Evolutionary conservation across 2,329 filamentous ascomycete genomes (phyloP).

Genomic region (Scolecobasidium constrictum): DNA sequence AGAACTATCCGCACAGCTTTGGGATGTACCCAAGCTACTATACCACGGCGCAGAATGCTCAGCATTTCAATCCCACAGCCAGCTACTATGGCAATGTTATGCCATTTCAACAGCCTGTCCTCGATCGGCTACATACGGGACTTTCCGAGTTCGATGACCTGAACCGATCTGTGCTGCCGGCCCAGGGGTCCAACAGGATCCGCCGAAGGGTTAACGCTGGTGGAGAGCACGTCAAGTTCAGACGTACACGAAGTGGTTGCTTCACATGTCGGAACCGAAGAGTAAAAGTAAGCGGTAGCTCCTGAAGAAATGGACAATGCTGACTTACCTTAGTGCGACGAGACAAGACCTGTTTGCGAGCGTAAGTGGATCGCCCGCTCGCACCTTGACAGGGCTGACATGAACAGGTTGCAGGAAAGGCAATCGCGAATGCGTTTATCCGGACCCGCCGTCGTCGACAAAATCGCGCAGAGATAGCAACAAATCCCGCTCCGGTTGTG

Average conservation of each 20-base stretch:
- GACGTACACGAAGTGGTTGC: constrained; percentile 86
- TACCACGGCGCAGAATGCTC: constrained; percentile 1
- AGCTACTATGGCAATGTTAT: not conserved
- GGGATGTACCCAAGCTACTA: constrained; percentile 5
- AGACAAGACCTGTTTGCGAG: constrained; percentile 77
- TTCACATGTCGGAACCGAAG: constrained; percentile 82
- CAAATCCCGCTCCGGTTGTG: constrained; percentile 34
- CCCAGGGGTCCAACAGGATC: constrained; percentile 15
- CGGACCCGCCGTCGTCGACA: constrained; percentile 51
- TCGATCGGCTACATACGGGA: not conserved
- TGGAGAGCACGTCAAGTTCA: constrained; percentile 74
- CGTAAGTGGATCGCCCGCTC: constrained; percentile 30
- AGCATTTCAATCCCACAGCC: not conserved
- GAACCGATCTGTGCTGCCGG: constrained; percentile 15
- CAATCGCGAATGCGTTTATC: constrained; percentile 81
- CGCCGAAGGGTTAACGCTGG: constrained; percentile 21
- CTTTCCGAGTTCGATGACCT: constrained; percentile 23
- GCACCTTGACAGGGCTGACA: constrained; percentile 13
- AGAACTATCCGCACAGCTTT: constrained; percentile 5
- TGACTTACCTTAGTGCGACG: constrained; percentile 60
- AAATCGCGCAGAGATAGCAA: constrained; percentile 34
- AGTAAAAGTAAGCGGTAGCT: constrained; percentile 50
- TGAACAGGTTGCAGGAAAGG: constrained; percentile 75
- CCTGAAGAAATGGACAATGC: constrained; percentile 12
- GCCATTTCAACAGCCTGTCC: constrained; percentile 5